A percentile compares a stretch with the other conserved stretches of the same genome.
Evolutionary conservation across 1,284 basidiomycete species (phyloP).

Genomic region (Marasmius fiardii): DNA sequence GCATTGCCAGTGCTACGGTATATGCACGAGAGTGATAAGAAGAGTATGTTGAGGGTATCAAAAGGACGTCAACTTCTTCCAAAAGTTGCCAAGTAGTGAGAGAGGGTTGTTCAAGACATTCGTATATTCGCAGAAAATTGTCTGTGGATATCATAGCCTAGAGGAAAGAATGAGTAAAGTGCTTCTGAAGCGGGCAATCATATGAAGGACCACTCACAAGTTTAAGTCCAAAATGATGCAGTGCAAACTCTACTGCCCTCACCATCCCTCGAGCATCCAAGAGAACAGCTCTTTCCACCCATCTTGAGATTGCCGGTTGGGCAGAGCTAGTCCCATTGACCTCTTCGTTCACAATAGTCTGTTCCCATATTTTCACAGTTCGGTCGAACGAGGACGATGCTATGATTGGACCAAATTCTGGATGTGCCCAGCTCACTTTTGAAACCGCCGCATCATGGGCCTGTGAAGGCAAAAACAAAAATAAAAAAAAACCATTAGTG

Average conservation of each 20-base stretch:
- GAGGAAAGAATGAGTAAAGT: neutral
- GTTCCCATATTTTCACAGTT: conserved; percentile 89
- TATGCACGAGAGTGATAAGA: conserved; percentile 41
- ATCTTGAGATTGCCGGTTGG: conserved; percentile 44
- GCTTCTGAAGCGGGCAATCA: neutral
- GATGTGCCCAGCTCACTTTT: conserved; percentile 85
- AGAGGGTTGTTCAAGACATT: conserved; percentile 83
- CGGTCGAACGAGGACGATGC: conserved; percentile 87
- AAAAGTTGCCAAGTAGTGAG: conserved; percentile 77
- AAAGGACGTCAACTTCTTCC: conserved; percentile 76
- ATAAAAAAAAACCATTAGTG: neutral
- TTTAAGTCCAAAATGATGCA: conserved; percentile 82
- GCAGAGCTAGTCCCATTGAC: conserved; percentile 21
- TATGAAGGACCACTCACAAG: conserved; percentile 49
- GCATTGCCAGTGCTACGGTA: conserved; percentile 59
- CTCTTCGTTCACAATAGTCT: conserved; percentile 33
- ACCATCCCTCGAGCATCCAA: conserved; percentile 84
- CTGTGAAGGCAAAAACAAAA: too few relatives aligned
- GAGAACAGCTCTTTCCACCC: conserved; percentile 75
- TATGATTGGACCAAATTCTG: conserved; percentile 82
- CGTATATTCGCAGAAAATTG: conserved; percentile 83
- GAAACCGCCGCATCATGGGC: conserved; percentile 88
- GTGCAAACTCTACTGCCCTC: conserved; percentile 81
- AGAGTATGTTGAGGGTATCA: conserved; percentile 44
- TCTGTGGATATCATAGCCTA: conserved; percentile 88